Evolutionary conservation across 2,329 filamentous ascomycete genomes (phyloP), one percentile per base, ranked within the genome.

Genomic region (Tetracladium maxilliforme): DNA sequence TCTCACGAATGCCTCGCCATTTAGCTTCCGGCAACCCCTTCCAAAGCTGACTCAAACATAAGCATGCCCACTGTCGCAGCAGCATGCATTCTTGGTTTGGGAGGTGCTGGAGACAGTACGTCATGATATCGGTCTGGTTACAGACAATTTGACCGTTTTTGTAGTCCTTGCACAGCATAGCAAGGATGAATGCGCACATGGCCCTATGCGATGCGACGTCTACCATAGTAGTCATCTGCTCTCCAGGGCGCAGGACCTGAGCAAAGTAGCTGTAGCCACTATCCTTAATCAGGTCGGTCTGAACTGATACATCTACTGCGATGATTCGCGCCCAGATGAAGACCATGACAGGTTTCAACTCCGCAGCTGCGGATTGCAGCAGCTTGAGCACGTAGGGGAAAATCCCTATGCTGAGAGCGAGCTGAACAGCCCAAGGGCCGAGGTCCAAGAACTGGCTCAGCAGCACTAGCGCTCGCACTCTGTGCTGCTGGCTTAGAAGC

Each of bases 351-450:
- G 90, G 87, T 44, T 95, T 95, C 33, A 98, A 56, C 49, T 98
- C 90, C 23, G 83, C 70, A 0, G 90, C 90, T 23, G 92, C 87
- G 5, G 90, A 95, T 48, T 98, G 90, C 11, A 98, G 59, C 14
- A 98, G 61, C 52, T 98, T 98, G 17, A 98, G 58, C n/a, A 98
- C 90, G 44, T 98, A 98, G 1, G 90, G 90, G 49, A 98, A 98
- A 33, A 98, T 98, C 14, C 90, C 90, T 33, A 98, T 98, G 49
- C 86, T 94, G 10, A 98, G 64, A 10, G 90, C 90, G 20, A 98
- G 70, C 47, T 95, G 90, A n/a, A 98, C 90, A 16, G 90, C 92
- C 90, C 90, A 98, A 1, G 90, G 90, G 0, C 90, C 90, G 19
- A 95, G 67, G 42, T 98, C 90, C 12, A 98, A 60, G 49, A 98